Conservation (phyloP, 768 basidiomycete species). For the Thelephora ganbajun region DNA sequence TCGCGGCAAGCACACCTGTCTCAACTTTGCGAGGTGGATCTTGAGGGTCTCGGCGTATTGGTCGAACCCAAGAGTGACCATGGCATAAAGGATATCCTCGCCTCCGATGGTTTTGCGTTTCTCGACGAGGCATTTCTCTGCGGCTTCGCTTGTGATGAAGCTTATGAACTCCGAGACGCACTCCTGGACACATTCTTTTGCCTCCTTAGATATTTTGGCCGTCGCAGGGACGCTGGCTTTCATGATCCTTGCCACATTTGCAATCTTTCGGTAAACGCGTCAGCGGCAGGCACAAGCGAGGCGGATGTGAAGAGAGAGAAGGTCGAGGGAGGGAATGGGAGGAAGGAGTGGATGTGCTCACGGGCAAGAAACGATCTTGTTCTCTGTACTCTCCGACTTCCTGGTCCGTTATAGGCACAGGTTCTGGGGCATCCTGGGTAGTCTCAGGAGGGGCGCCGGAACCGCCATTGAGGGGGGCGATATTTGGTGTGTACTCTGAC, state of each 20-base stretch:
- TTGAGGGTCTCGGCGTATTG: conserved; percentile 88
- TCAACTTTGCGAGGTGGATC: conserved; percentile 82
- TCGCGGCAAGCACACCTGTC: conserved; percentile 39
- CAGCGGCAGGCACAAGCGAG: not conserved
- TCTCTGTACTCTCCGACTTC: conserved; percentile 92
- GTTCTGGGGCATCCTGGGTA: conserved; percentile 32
- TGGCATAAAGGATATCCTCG: conserved; percentile 94
- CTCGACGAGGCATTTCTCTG: conserved; percentile 86
- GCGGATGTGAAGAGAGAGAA: not conserved
- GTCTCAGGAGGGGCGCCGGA: conserved; percentile 14
- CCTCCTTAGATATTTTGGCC: conserved; percentile 95
- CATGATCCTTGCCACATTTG: conserved; percentile 97
- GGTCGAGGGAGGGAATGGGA: no score
- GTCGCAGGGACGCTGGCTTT: conserved; percentile 79
- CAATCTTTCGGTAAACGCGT: conserved; percentile 45
- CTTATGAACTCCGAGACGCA: conserved; percentile 97
- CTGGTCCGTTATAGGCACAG: conserved; percentile 74
- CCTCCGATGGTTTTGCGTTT: conserved; percentile 98
- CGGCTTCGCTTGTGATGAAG: conserved; percentile 95
- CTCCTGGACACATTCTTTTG: conserved; percentile 97
- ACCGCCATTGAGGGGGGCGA: conserved; percentile 30
- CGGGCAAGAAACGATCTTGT: conserved; percentile 91
- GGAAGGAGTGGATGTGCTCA: conserved; percentile 21
- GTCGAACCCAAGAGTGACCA: conserved; percentile 85
- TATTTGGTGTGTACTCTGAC: conserved; percentile 17